Base-by-base conservation (phyloP, 331 rosid genomes). In the Quercus lobata region DNA sequence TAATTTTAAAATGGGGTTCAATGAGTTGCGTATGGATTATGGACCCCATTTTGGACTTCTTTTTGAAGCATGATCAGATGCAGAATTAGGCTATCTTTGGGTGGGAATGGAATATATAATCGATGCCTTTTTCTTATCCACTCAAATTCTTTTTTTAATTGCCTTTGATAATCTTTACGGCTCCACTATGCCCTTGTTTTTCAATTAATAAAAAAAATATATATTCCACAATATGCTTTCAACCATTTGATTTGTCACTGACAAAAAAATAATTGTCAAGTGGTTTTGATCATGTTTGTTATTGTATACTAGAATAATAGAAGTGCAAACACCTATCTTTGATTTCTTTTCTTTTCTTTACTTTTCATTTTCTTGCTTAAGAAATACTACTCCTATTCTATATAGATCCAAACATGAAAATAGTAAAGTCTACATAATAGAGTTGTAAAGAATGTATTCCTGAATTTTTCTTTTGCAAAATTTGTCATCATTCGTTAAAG, bases 21-120 rank as follows among this genome's bases (percentile, higher is more conserved):
- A 15, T 24, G 32, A 44, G 14, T 69, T 77, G 78, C 81, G 71
- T 81, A 81, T 61, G 72, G 75, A 12, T 49, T 21, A 84, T 84
- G 89, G 93, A 61, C 87, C 93, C 92, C 83, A 73, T 66, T 78
- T 78, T 71, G 90, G 84, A 82, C 87, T 89, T 86, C 78, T 79
- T 84, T 76, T 53, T 21, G 79, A 87, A 90, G 92, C 84, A 86
- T 81, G 77, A 30, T 76, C 73, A 75, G 22, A 80, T 62, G 29
- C 79, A 72, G 77, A 78, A 84, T 85, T 82, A 85, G 80, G 83
- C 77, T 79, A 82, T 75, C 76, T 72, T 73, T 79, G 77, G 57
- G 82, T 69, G 37, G 71, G 78, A 78, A 84, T 87, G 84, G 74
- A 86, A 71, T 68, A 84, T 85, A 76, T 80, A 49, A 49, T 74